Conservation (phyloP, 2,329 filamentous ascomycete genomes). For the Aspergillus sp. region DNA sequence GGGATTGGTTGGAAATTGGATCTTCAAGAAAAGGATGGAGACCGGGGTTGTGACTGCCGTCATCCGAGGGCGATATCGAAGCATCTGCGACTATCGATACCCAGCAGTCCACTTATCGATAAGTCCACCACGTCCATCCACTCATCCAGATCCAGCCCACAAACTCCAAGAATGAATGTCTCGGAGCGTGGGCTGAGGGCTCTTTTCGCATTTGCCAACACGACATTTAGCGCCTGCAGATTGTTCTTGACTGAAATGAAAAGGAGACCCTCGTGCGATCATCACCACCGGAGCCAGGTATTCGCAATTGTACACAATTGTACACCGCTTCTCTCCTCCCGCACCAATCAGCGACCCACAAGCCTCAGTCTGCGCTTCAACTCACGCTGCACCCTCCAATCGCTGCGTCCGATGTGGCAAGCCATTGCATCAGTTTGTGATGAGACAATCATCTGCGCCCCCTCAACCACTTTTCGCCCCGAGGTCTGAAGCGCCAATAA, state of each 20-base stretch:
- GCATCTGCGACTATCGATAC: background rate
- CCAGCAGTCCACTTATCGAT: background rate
- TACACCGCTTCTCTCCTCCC: slow-evolving; percentile 27
- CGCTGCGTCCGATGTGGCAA: slow-evolving; percentile 8
- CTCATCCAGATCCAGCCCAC: background rate
- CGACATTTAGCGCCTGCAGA: background rate
- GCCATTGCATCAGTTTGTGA: slow-evolving; percentile 17
- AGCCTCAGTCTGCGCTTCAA: background rate
- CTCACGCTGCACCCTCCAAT: slow-evolving; percentile 1
- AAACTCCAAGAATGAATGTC: background rate
- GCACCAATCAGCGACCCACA: slow-evolving; percentile 20
- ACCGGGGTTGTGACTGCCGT: too few species aligned
- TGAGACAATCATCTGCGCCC: slow-evolving; percentile 12
- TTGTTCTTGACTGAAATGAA: background rate
- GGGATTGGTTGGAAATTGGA: background rate
- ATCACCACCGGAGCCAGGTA: background rate
- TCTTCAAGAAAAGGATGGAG: slow-evolving; percentile 15
- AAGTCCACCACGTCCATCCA: background rate
- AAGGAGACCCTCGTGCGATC: background rate
- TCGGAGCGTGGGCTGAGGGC: background rate
- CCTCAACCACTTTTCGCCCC: background rate
- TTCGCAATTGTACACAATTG: slow-evolving; percentile 16
- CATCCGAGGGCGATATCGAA: too few species aligned
- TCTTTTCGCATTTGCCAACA: background rate
- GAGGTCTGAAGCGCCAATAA: slow-evolving; percentile 7